These are phyloP conservation scores for Prunus yedoensis DNA, from an alignment of 331 rosid species.

Conservation along the genomic window DNA sequence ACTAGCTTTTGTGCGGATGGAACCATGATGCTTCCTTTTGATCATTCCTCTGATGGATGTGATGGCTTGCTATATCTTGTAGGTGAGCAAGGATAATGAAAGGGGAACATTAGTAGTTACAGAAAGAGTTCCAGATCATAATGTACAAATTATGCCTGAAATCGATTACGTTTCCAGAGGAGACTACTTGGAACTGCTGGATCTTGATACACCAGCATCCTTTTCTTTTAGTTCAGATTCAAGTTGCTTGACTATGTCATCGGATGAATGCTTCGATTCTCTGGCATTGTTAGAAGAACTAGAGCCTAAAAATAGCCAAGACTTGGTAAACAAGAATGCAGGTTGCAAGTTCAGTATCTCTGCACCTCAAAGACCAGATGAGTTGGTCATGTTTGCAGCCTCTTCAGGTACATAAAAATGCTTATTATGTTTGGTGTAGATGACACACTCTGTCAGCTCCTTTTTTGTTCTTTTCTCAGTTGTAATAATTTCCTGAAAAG, in stretches of 20 bases:
- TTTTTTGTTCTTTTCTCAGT: too few species aligned
- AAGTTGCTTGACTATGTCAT: constrained; percentile 40
- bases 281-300: constrained; percentile 30
- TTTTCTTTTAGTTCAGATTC: constrained; percentile 43
- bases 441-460: too few species aligned
- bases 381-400: constrained; percentile 26
- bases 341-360: constrained; percentile 30
- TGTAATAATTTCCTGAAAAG: too few species aligned
- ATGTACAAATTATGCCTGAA: constrained; percentile 14
- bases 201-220: constrained; percentile 37
- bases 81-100: constrained; percentile 26
- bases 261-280: constrained; percentile 36
- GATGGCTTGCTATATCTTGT: constrained; percentile 11
- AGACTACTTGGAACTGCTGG: constrained; percentile 43
- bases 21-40: background rate
- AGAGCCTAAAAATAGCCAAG: constrained; percentile 9
- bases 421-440: background rate
- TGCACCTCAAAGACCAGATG: constrained; percentile 22
- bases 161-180: constrained; percentile 19
- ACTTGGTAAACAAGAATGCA: constrained; percentile 13
- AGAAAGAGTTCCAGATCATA: constrained; percentile 18
- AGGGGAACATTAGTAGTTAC: constrained; percentile 7
- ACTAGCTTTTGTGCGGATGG: background rate
- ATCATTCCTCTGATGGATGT: background rate
- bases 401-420: constrained; percentile 34